Evolutionary conservation across 805 yeast species (phyloP).

Genomic region (Candida cerambycidarum): DNA sequence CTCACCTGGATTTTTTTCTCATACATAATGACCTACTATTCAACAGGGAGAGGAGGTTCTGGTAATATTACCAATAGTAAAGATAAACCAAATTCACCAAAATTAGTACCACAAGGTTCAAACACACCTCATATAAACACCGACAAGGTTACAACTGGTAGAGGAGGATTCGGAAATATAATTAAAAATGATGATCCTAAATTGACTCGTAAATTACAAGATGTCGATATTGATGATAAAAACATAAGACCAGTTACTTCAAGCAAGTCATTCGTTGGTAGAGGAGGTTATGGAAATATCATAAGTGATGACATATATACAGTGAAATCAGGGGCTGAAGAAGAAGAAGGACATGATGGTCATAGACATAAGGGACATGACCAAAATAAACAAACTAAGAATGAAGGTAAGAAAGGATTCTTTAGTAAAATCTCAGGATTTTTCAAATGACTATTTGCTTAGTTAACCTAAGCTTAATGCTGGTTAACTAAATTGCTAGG

Average conservation of each 20-base stretch:
- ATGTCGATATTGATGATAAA: conserved; percentile 60
- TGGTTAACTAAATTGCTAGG: neutral
- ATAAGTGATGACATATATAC: conserved; percentile 36
- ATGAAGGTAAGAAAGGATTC: conserved; percentile 36
- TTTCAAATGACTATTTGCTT: conserved; percentile 26
- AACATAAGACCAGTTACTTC: conserved; percentile 46
- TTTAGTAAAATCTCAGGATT: conserved; percentile 46
- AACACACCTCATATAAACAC: conserved; percentile 59
- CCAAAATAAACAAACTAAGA: neutral
- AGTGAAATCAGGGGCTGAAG: conserved; percentile 32
- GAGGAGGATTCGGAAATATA: conserved; percentile 83
- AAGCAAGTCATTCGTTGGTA: conserved; percentile 52
- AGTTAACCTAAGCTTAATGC: neutral
- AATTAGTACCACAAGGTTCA: conserved; percentile 56
- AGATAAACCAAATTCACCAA: conserved; percentile 49
- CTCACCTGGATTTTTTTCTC: conserved; percentile 2
- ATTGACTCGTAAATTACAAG: conserved; percentile 62
- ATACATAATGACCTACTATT: conserved; percentile 28
- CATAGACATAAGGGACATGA: neutral
- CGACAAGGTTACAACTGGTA: conserved; percentile 64
- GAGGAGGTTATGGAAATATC: conserved; percentile 69
- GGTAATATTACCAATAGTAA: conserved; percentile 57
- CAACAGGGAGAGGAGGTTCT: conserved; percentile 83
- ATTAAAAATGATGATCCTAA: conserved; percentile 58
- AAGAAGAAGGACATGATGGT: conserved; percentile 15